Evolutionary conservation across 1,139 yeast genomes (phyloP).

Genomic region (Eremothecium cymbalariae): DNA sequence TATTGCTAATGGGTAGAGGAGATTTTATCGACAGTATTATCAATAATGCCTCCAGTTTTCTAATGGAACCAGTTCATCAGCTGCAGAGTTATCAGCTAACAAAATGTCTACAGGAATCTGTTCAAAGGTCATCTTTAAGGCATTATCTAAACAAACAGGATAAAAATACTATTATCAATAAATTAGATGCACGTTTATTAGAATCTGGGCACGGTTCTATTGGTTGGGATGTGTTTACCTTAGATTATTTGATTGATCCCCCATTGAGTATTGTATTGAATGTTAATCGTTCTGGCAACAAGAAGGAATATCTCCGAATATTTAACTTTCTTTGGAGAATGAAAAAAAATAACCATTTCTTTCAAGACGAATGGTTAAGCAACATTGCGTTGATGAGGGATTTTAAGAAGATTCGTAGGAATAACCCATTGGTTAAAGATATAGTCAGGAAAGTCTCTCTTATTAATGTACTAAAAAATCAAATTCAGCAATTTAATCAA

Average conservation of each 20-base stretch:
- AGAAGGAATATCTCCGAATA: constrained; percentile 62
- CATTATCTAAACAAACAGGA: constrained; percentile 31
- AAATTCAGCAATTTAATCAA: constrained; percentile 23
- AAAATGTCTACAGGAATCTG: constrained; percentile 56
- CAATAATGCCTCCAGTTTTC: constrained; percentile 44
- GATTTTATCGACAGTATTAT: constrained; percentile 69
- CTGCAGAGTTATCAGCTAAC: constrained; percentile 63
- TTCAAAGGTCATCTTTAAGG: constrained; percentile 54
- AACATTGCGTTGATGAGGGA: constrained; percentile 33
- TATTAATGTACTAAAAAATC: constrained; percentile 21
- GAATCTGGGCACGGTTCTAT: constrained; percentile 60
- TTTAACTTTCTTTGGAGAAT: constrained; percentile 83
- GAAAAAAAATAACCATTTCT: constrained; percentile 49
- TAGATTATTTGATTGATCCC: constrained; percentile 65
- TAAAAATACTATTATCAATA: constrained; percentile 36
- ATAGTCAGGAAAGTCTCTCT: constrained; percentile 22
- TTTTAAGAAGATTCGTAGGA: constrained; percentile 18
- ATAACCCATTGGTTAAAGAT: constrained; percentile 24
- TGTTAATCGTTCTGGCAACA: constrained; percentile 35
- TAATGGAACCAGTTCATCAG: constrained; percentile 54
- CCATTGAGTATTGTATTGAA: constrained; percentile 43
- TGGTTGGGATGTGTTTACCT: constrained; percentile 90
- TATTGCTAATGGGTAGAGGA: constrained; percentile 63
- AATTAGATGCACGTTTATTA: constrained; percentile 76
- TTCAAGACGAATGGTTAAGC: constrained; percentile 43